Evolutionary conservation across 2,329 filamentous ascomycete genomes (phyloP).

Genomic region (Trichoderma sp.): DNA sequence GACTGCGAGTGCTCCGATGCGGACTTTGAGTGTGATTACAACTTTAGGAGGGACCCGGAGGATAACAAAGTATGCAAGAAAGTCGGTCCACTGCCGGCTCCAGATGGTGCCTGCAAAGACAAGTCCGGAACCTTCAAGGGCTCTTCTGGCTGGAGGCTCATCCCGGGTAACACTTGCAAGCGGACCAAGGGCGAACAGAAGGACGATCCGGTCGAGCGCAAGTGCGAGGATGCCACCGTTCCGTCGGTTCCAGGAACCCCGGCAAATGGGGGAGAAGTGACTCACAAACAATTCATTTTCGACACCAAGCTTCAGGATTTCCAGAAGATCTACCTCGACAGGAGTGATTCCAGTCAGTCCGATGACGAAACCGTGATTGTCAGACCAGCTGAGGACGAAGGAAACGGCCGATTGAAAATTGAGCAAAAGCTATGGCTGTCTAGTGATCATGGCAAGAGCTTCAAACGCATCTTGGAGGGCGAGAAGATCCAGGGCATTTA

Average conservation of each 20-base stretch:
- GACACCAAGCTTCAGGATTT: conserved; percentile 51
- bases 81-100: conserved; percentile 59
- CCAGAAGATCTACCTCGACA: conserved; percentile 74
- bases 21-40: conserved; percentile 97
- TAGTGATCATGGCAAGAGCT: conserved; percentile 83
- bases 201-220: conserved; percentile 69
- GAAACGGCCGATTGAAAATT: conserved; percentile 30
- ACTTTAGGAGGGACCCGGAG: conserved; percentile 66
- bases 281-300: conserved; percentile 60
- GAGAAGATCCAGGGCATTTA: conserved; percentile 69
- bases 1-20: conserved; percentile 75
- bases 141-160: conserved; percentile 86
- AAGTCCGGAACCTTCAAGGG: conserved; percentile 70
- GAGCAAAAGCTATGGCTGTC: conserved; percentile 68
- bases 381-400: conserved; percentile 41
- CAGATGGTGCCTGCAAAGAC: conserved; percentile 69
- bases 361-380: conserved; percentile 71
- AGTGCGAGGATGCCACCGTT: conserved; percentile 61
- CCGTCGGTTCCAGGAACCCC: conserved; percentile 42
- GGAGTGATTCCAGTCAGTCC: conserved; percentile 59
- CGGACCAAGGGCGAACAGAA: conserved; percentile 59
- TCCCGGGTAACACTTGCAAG: conserved; percentile 77
- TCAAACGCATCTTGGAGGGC: conserved; percentile 67
- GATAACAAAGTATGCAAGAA: conserved; percentile 68
- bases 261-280: conserved; percentile 68